Base-by-base conservation (phyloP, 116 monocot genomes). In the Trichopus zeylanicus region DNA sequence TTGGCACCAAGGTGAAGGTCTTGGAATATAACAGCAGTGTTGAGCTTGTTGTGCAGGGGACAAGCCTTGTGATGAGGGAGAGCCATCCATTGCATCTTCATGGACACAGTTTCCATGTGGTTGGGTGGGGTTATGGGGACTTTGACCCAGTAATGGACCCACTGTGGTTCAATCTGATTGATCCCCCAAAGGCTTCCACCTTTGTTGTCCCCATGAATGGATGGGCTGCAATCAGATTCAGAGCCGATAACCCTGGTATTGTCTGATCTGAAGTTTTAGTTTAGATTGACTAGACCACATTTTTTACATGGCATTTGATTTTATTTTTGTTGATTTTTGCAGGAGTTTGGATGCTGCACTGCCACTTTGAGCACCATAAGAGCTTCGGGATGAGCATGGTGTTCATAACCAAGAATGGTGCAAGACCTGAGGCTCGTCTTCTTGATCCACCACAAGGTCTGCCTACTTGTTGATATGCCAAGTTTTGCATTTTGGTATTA, bases 341-440 rank as follows among this genome's bases (percentile, higher is more conserved):
- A 74, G 75, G 75, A 22, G 75, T 75, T 39, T 75, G 75, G 75
- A 58, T 56, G 58, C 42, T 71, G 71, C 80, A 80, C 22, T 74
- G 80, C 33, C 80, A 80, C 57, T 27, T 80, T 16, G 80, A 80
- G 31, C 52, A 53, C 11, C 80, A 80, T 62, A 20, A 39, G 3
- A 67, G 61, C n/a, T 80, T 74, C 75, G 80, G 80, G 53, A 80
- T 80, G 80, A 33, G 57, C 39, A 80, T 67, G 11, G 80, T 80
- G 18, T 71, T 80, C 24, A 74, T 80, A 67, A 70, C 70, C 39
- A 80, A 70, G 34, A 59, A 80, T 52, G 80, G 80, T 0, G 19
- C 7, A 1, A 48, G 26, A 0, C 53, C 69, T 18, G 18, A 61
- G 19, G 29, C 58, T 16, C 27, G 31, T 9, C 21, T 80, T 49